Base-by-base conservation (phyloP, 2,329 filamentous ascomycete genomes). In the Geoglossum cookeanum region DNA sequence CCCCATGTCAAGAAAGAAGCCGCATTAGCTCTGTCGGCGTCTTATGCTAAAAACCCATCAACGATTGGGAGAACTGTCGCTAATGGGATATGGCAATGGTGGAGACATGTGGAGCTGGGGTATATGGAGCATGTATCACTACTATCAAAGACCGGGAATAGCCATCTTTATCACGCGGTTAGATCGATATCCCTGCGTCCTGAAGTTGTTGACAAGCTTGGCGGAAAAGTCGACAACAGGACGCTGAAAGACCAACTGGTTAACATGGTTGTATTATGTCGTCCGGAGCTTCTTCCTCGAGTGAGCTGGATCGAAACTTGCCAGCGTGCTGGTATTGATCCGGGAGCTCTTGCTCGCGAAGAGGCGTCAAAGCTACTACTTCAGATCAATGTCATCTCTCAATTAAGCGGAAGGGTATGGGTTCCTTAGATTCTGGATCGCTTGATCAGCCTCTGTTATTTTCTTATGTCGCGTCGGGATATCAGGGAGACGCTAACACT, bases 261-360 rank as follows among this genome's bases (percentile, higher is more conserved):
- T 61, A 78, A 80, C 4, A 71, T 96, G 3, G 72, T 95, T 17
- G 81, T 95, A 17, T 74, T 98, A 30, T 84, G 85, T 58, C 84
- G 87, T 29, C 76, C 81, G 22, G 83, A 90, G 59, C 72, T 98
- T 39, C 78, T 97, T 59, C 84, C 88, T 0, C 79, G 79, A 59
- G 76, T 82, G 22, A 86, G 79, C 60, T 98, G 94, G 94, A 97
- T 98, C 64, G 84, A 92, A 47, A 72, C 89, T 2, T 94, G 87
- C 65, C 75, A 97, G 57, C 81, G 81, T 59, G 83, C 85, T 62
- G 84, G 83, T 11, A 74, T 88, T 11, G 92, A 98, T 68, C 92
- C 92, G 4, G 91, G 90, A 17, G 74, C 78, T 27, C 75, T 98
- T 58, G 87, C 84, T 1, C 75, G 75, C 58, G 78, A 80, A 56